A percentile compares a stretch with the other conserved stretches of the same genome.
These are phyloP conservation scores for Litchi chinensis DNA, from an alignment of 345 rosid species.

Conservation along the genomic window DNA sequence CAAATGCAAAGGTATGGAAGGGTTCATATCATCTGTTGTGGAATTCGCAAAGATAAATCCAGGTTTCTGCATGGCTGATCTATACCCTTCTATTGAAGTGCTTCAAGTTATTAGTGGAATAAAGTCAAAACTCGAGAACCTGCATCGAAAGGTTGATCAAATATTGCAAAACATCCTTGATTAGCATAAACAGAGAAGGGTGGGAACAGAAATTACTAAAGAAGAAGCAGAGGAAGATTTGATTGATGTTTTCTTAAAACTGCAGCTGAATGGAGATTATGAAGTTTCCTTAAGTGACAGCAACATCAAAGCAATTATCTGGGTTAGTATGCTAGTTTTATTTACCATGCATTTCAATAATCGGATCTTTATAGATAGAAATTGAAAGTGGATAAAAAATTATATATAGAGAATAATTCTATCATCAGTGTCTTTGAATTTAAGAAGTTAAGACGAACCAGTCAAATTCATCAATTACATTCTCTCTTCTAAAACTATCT, in stretches of 20 bases:
- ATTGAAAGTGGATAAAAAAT: no score
- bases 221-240: slow-evolving; percentile 22
- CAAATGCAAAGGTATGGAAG: slow-evolving; percentile 22
- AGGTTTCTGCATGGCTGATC: slow-evolving; percentile 6
- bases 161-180: slow-evolving; percentile 18
- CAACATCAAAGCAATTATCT: slow-evolving; percentile 2
- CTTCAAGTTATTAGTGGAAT: slow-evolving; percentile 23
- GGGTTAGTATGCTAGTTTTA: background rate
- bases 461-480: no score
- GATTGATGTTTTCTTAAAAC: slow-evolving; percentile 21
- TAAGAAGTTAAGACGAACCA: no score
- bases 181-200: background rate
- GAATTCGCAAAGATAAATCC: slow-evolving; percentile 1
- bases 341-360: no score
- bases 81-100: slow-evolving; percentile 25
- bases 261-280: slow-evolving; percentile 4
- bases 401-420: no score
- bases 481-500: no score
- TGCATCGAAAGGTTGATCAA: background rate
- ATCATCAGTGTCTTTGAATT: no score
- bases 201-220: no score
- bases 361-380: no score
- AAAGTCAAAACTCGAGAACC: slow-evolving; percentile 9
- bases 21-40: slow-evolving; percentile 1
- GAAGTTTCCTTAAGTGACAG: slow-evolving; percentile 10